Base-by-base conservation (phyloP, 2,329 filamentous ascomycete genomes). In the Monilinia polystroma region DNA sequence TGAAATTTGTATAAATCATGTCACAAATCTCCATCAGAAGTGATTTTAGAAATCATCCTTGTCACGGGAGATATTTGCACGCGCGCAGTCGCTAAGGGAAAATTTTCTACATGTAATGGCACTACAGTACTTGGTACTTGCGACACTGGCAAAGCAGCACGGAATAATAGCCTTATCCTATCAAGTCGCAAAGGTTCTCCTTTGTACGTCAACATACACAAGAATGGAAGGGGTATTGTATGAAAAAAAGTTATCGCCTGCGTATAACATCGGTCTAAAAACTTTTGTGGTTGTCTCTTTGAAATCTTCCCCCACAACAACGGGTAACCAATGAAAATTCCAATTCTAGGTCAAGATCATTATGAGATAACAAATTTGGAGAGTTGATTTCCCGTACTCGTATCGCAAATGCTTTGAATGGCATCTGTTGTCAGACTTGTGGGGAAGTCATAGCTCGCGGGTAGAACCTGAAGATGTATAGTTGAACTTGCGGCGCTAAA, bases 401-500 rank as follows among this genome's bases (percentile, higher is more conserved):
- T 43, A 2, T 11, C 11, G 26, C 32, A 60, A 23, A 66, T 60
- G 26, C 23, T 55, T 4, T 66, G 32, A 51, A 66, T 63, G 12
- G n/a, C 41, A 51, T 63, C 58, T 29, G 57, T 55, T 10, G 51
- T 66, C 7, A 66, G 14, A 49, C 38, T 56, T 7, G 57, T 63
- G 20, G 64, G 51, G 6, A 66, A 66, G 1, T 26, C 26, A 16
- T 53, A 63, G 70, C 73, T 59, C 23, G 68, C 45, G 6, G 70
- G 60, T 12, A 74, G 55, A 11, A 73, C 68, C 26, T 86, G 85
- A 76, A 90, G 84, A 70, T 83, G 81, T 63, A 87, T 82, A 35
- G 79, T 79, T 38, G 80, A 79, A 60, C 80, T 82, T 63, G 78
- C 77, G 60, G 81, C 79, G 71, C 84, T 80, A 73, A 91, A 85